Conservation (phyloP, 805 yeast genomes). For the Cyberlindnera mississippiensis region DNA sequence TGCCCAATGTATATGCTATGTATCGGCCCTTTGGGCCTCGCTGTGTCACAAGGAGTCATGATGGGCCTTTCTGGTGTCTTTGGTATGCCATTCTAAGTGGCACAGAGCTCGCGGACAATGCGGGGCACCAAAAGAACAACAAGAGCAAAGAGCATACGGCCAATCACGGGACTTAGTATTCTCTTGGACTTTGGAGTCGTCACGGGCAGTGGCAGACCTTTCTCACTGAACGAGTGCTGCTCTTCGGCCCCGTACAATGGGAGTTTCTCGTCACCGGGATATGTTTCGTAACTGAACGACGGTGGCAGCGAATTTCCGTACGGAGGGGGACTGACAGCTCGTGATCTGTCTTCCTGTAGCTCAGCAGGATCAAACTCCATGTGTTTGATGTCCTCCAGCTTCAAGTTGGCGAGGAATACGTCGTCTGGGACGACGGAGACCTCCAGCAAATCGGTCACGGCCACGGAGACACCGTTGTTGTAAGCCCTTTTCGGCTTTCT, state of each 20-base stretch:
- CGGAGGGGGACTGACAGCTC: neutral
- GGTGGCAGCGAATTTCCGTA: neutral
- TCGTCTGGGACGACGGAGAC: conserved; percentile 9
- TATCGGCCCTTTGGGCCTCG: too few relatives aligned
- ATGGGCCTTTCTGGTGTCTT: too few relatives aligned
- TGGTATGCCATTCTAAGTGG: too few relatives aligned
- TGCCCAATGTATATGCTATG: too few relatives aligned
- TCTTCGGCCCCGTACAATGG: neutral
- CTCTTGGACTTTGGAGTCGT: neutral
- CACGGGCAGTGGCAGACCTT: conserved; percentile 4
- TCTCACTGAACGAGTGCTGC: neutral
- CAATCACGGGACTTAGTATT: neutral
- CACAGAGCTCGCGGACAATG: too few relatives aligned
- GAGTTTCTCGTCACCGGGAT: neutral
- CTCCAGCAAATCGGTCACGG: neutral
- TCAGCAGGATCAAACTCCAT: conserved; percentile 13
- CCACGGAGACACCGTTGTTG: neutral
- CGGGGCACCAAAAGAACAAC: neutral
- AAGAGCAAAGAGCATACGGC: neutral
- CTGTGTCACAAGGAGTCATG: too few relatives aligned
- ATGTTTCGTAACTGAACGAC: neutral
- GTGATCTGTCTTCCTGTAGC: neutral
- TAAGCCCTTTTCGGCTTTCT: conserved; percentile 9
- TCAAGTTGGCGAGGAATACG: conserved; percentile 10
- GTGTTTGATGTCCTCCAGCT: conserved; percentile 6